phyloP scores from a whole-genome alignment of 805 yeast genomes.

The Candida chauliodis region DNA sequence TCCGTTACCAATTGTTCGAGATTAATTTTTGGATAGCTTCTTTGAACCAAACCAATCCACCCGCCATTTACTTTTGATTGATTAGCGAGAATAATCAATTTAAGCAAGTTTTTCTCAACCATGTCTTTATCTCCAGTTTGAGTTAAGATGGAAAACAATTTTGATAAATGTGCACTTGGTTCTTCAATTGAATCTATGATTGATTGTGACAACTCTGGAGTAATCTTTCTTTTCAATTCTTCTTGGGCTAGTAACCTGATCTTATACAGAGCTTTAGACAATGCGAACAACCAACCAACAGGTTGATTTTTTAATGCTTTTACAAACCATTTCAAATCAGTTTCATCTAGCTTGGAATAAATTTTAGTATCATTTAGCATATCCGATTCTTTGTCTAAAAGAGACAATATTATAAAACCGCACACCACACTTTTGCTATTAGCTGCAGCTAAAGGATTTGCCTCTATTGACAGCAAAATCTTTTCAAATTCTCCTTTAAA shows the following conservation, averaged over 20 bases:
- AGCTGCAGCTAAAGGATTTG: constrained; percentile 52
- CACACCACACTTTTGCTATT: constrained; percentile 50
- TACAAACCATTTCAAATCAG: constrained; percentile 53
- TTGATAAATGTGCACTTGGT: constrained; percentile 9
- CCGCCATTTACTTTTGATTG: constrained; percentile 41
- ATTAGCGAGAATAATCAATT: constrained; percentile 28
- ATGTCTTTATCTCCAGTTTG: constrained; percentile 16
- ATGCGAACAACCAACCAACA: constrained; percentile 38
- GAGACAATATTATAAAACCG: constrained; percentile 47
- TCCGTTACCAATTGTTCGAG: constrained; percentile 54
- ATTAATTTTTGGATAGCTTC: constrained; percentile 48
- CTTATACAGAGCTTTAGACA: constrained; percentile 37
- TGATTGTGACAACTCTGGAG: constrained; percentile 35
- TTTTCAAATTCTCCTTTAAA: constrained; percentile 20
- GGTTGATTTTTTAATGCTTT: constrained; percentile 32
- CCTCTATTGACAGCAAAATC: constrained; percentile 39
- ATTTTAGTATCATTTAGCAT: constrained; percentile 46
- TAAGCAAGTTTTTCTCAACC: constrained; percentile 16
- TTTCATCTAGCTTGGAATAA: constrained; percentile 44
- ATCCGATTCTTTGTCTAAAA: constrained; percentile 20
- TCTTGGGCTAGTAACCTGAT: constrained; percentile 32
- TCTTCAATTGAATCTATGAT: constrained; percentile 41
- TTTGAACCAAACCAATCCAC: constrained; percentile 76
- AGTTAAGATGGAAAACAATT: constrained; percentile 22
- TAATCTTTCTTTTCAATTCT: constrained; percentile 24